phyloP scores from a whole-genome alignment of 2,329 filamentous ascomycete species.

The Aspergillus aculeatus region DNA sequence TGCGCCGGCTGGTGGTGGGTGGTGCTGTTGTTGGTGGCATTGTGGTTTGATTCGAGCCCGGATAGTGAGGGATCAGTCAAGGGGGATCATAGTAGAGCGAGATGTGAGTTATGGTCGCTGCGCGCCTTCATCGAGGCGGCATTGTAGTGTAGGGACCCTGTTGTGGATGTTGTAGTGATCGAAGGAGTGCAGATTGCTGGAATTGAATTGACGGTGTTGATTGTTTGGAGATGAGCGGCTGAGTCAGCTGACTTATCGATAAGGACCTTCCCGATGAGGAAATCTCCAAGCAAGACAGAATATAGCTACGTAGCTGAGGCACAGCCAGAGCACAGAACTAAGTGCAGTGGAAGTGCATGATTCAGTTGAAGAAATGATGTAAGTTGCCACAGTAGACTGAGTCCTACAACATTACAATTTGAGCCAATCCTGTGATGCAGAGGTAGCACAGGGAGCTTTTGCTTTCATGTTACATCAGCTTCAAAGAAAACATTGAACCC shows the following conservation, averaged over 20 bases:
- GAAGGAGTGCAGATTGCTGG: background rate
- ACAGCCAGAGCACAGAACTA: too few relatives aligned
- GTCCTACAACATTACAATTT: too few relatives aligned
- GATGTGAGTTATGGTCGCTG: background rate
- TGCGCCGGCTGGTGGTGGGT: constrained; percentile 21
- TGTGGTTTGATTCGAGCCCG: constrained; percentile 15
- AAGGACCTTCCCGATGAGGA: constrained; percentile 2
- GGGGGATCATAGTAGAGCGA: background rate
- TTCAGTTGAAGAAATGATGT: too few relatives aligned
- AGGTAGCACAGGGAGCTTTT: too few relatives aligned
- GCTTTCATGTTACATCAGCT: too few relatives aligned
- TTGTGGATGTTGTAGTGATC: background rate
- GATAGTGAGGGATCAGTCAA: constrained; percentile 21
- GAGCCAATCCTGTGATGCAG: too few relatives aligned
- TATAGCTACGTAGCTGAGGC: too few relatives aligned
- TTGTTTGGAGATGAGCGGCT: background rate
- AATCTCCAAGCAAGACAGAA: constrained; percentile 2
- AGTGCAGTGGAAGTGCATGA: too few relatives aligned
- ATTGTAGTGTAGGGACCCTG: background rate
- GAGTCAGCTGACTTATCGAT: constrained; percentile 6
- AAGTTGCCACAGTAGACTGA: too few relatives aligned
- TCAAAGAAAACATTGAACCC: too few relatives aligned
- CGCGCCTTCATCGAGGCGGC: background rate
- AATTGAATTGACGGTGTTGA: background rate
- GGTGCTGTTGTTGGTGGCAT: background rate